phyloP scores from a whole-genome alignment of 495 filamentous ascomycete genomes.

The Neurospora sp. region DNA sequence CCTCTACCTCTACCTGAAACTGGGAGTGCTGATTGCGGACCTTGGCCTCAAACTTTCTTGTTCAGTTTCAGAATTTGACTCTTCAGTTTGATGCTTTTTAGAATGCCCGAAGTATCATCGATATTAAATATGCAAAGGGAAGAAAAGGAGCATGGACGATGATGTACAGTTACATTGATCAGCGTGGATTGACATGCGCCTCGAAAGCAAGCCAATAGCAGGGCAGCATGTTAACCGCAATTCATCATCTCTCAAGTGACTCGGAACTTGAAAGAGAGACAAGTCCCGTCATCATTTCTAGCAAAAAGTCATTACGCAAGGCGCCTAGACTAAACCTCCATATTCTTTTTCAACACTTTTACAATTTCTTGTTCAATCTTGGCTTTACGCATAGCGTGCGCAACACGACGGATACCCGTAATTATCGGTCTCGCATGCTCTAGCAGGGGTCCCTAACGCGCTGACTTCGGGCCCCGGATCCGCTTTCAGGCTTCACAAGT shows the following conservation, averaged over 20 bases:
- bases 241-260: neutral
- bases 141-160: neutral
- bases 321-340: neutral
- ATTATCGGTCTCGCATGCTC: neutral
- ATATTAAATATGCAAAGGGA: neutral
- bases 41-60: neutral
- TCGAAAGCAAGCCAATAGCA: neutral
- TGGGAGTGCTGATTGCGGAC: neutral
- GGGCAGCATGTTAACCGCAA: neutral
- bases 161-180: neutral
- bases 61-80: neutral
- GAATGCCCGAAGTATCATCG: neutral
- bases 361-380: neutral
- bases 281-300: neutral
- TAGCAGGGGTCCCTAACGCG: neutral
- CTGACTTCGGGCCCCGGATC: neutral
- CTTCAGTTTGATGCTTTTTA: neutral
- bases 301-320: neutral
- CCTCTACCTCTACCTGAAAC: neutral
- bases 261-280: neutral
- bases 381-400: neutral
- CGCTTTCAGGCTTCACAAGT: neutral
- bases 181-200: neutral
- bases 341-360: neutral
- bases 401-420: neutral